Conservation (phyloP, 257 asterid genomes). For the Pogostemon cablin region DNA sequence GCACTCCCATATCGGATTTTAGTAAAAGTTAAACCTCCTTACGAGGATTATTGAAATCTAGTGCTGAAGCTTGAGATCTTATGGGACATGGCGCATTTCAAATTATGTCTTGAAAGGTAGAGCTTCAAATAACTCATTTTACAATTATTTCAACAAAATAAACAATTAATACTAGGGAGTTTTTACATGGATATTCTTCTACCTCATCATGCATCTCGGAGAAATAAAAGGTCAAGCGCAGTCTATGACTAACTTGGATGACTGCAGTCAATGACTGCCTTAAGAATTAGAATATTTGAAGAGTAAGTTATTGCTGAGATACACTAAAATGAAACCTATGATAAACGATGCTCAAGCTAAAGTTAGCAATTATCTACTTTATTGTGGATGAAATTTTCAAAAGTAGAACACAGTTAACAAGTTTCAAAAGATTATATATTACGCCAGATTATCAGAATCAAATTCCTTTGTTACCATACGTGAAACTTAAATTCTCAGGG, state of each 20-base stretch:
- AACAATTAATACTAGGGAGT: background rate
- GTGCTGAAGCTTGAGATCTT: background rate
- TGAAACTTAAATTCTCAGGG: constrained; percentile 21
- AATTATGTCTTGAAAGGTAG: constrained; percentile 2
- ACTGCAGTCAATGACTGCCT: constrained; percentile 6
- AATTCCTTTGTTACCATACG: background rate
- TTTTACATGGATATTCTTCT: constrained; percentile 21
- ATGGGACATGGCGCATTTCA: background rate
- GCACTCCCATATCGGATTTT: background rate
- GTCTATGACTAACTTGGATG: background rate
- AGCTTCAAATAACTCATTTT: constrained; percentile 8
- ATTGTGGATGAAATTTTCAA: background rate
- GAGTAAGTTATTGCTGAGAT: constrained; percentile 6
- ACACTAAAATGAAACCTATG: constrained; percentile 1
- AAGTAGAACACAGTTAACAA: background rate
- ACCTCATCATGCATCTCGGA: background rate
- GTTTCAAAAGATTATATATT: background rate
- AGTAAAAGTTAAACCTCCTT: background rate
- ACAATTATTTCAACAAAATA: background rate
- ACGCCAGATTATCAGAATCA: constrained; percentile 9
- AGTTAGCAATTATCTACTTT: background rate
- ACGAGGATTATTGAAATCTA: background rate
- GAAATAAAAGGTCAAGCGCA: constrained; percentile 11
- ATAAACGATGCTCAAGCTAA: background rate
- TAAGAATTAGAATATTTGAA: background rate